Percentiles rank a stretch among this genome's conserved stretches.
phyloP scores from a whole-genome alignment of 2,329 filamentous ascomycete genomes.

The Fusarium praegraminearum region DNA sequence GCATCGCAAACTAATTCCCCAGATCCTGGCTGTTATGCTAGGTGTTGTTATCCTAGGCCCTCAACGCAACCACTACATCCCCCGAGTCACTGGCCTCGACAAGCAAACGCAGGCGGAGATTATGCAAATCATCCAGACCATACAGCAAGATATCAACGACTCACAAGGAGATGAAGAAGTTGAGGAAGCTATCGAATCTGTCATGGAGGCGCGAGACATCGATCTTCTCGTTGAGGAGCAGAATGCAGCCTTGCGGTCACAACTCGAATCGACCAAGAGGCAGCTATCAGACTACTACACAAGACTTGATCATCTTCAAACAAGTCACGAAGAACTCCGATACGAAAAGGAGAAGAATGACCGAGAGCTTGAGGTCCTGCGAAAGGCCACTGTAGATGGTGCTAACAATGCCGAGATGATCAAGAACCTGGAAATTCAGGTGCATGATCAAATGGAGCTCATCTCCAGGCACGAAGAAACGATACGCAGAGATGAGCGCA shows the following conservation, averaged over 20 bases:
- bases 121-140: slow-evolving; percentile 59
- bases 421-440: slow-evolving; percentile 65
- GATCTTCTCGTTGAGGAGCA: slow-evolving; percentile 69
- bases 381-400: slow-evolving; percentile 64
- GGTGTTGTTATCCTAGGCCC: slow-evolving; percentile 70
- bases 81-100: slow-evolving; percentile 58
- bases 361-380: slow-evolving; percentile 63
- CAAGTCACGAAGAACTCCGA: slow-evolving; percentile 74
- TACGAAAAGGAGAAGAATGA: slow-evolving; percentile 71
- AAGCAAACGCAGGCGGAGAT: slow-evolving; percentile 59
- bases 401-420: slow-evolving; percentile 65
- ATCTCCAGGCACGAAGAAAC: slow-evolving; percentile 74
- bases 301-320: slow-evolving; percentile 69
- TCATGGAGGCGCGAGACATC: slow-evolving; percentile 62
- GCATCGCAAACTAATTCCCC: slow-evolving; percentile 29
- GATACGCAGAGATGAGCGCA: slow-evolving; percentile 53
- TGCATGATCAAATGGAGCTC: slow-evolving; percentile 76
- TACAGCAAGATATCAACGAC: slow-evolving; percentile 55
- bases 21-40: slow-evolving; percentile 73
- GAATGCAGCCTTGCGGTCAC: slow-evolving; percentile 62
- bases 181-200: slow-evolving; percentile 56
- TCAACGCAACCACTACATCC: slow-evolving; percentile 66
- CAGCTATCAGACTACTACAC: slow-evolving; percentile 69
- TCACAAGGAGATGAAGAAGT: slow-evolving; percentile 55
- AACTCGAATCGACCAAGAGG: slow-evolving; percentile 67